These are phyloP conservation scores for Pholiota adiposa DNA, from an alignment of 1,284 basidiomycete species.

Conservation along the genomic window DNA sequence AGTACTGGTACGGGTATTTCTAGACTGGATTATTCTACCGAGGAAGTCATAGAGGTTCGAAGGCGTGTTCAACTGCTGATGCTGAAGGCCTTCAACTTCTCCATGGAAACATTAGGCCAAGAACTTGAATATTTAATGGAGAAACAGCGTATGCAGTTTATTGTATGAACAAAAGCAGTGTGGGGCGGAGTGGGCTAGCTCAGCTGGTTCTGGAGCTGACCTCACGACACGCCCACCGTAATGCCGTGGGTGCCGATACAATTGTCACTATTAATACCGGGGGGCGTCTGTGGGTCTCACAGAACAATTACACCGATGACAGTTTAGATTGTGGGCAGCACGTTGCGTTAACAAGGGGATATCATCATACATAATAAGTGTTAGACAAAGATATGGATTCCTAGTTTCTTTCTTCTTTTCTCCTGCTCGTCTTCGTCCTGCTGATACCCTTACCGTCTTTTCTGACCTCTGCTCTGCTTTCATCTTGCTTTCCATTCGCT, in stretches of 20 bases:
- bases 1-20: too few species aligned
- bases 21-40: too few species aligned
- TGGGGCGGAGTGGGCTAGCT: not conserved
- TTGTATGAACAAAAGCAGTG: not conserved
- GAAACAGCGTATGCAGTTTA: not conserved
- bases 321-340: not conserved
- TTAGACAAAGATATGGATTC: not conserved
- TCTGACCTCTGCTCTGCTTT: not conserved
- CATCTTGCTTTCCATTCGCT: not conserved
- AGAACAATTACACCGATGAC: not conserved
- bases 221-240: not conserved
- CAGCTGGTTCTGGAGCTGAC: not conserved
- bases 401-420: not conserved
- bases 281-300: not conserved
- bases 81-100: not conserved
- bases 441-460: conserved; percentile 2
- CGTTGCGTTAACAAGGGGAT: not conserved
- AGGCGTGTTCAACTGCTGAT: too few species aligned
- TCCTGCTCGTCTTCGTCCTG: not conserved
- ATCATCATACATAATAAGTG: not conserved
- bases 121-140: not conserved
- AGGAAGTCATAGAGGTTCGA: too few species aligned
- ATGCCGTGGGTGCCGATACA: not conserved
- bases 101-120: not conserved
- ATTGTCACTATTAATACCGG: not conserved